Percentiles rank a stretch among this genome's conserved stretches.
Evolutionary conservation across 176 grass and related monocot genomes (phyloP).

Genomic region (Oryza rufipogon): DNA sequence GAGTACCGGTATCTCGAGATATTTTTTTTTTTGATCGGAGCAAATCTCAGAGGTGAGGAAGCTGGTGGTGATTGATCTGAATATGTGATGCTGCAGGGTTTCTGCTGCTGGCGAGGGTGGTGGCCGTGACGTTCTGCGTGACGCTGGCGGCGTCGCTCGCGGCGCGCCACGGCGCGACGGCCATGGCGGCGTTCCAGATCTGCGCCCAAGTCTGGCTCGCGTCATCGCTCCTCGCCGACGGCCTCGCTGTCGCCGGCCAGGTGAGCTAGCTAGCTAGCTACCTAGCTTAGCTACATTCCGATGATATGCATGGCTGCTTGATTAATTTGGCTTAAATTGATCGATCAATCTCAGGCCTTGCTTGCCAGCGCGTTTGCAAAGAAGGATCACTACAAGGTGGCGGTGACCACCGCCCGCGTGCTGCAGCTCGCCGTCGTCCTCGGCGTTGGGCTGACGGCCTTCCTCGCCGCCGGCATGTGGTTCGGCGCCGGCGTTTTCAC

Average conservation of each 20-base stretch:
- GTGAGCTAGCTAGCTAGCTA: conserved; percentile 25
- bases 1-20: too few species aligned
- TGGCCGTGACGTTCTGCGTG: conserved; percentile 97
- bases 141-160: conserved; percentile 89
- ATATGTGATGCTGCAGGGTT: conserved; percentile 53
- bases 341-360: conserved; percentile 55
- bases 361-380: conserved; percentile 84
- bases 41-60: too few species aligned
- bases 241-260: conserved; percentile 94
- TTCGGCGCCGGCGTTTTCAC: conserved; percentile 92
- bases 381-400: conserved; percentile 67
- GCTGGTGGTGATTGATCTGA: too few species aligned
- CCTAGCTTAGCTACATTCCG: too few species aligned
- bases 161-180: conserved; percentile 66
- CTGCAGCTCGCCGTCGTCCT: conserved; percentile 77
- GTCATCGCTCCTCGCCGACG: conserved; percentile 93
- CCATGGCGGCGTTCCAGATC: conserved; percentile 95
- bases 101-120: conserved; percentile 82
- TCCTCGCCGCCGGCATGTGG: conserved; percentile 67
- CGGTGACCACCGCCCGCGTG: conserved; percentile 63
- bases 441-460: conserved; percentile 58
- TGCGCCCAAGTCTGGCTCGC: conserved; percentile 92
- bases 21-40: too few species aligned
- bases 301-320: neutral
- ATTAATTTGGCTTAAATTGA: too few species aligned